Percentiles rank a stretch among this genome's conserved stretches.
phyloP scores from a whole-genome alignment of 306 rosid genomes.

The Trichosanthes cucumerina region DNA sequence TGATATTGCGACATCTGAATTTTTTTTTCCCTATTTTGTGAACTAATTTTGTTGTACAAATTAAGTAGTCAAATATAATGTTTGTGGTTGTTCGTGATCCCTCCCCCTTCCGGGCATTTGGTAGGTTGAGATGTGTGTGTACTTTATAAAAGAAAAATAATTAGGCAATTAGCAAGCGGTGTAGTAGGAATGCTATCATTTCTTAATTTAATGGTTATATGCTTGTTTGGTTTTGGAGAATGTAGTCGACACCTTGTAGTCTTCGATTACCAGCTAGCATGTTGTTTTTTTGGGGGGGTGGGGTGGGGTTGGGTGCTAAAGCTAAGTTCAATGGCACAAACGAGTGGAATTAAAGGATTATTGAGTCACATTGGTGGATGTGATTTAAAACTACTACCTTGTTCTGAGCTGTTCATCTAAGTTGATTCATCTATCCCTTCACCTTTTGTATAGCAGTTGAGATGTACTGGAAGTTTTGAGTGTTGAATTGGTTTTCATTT shows the following conservation, averaged over 20 bases:
- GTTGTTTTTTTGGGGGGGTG: fast-evolving
- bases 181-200: background rate
- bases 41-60: background rate
- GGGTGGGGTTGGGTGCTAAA: background rate
- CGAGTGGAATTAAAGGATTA: background rate
- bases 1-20: background rate
- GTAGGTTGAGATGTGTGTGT: background rate
- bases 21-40: background rate
- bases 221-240: background rate
- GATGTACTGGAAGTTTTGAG: background rate
- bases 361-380: background rate
- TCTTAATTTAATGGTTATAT: background rate
- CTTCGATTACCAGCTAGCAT: background rate
- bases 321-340: background rate
- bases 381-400: background rate
- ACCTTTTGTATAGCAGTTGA: background rate
- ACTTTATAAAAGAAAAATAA: background rate
- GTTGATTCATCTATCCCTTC: background rate
- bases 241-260: background rate
- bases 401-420: background rate
- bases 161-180: background rate
- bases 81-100: background rate
- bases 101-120: background rate
- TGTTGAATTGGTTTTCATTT: background rate
- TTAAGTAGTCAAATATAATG: background rate